Evolutionary conservation across 1,284 basidiomycete species (phyloP).

Genomic region (Agroathelia rolfsii): DNA sequence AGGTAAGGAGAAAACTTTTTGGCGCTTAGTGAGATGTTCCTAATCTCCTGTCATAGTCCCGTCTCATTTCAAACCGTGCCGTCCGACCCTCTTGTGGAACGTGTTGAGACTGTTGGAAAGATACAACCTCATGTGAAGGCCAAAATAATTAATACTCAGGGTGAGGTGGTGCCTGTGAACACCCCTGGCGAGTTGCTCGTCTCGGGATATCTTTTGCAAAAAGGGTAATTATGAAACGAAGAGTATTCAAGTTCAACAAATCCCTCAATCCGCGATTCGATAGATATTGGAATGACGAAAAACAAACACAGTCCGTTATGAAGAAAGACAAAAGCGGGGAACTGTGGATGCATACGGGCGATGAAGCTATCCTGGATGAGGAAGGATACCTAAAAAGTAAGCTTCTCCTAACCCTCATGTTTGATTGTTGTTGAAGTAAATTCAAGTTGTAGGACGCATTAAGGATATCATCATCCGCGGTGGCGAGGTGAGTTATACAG

Average conservation of each 20-base stretch:
- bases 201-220: conserved; percentile 69
- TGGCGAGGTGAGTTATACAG: conserved; percentile 49
- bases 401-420: conserved; percentile 14
- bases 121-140: conserved; percentile 71
- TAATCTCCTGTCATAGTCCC: conserved; percentile 37
- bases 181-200: conserved; percentile 69
- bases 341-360: conserved; percentile 81
- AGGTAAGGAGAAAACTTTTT: conserved; percentile 28
- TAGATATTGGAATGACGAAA: conserved; percentile 73
- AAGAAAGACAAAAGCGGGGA: conserved; percentile 37
- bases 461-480: conserved; percentile 86
- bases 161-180: conserved; percentile 53
- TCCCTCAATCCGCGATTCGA: too few species aligned
- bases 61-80: conserved; percentile 74
- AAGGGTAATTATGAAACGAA: conserved; percentile 53
- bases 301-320: conserved; percentile 60
- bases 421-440: conserved; percentile 61
- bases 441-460: too few species aligned
- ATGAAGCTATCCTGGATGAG: conserved; percentile 74
- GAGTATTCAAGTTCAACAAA: too few species aligned
- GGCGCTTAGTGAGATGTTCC: conserved; percentile 1
- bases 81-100: conserved; percentile 57
- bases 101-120: conserved; percentile 73
- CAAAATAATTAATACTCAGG: conserved; percentile 54
- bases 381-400: conserved; percentile 71